Evolutionary conservation across 495 filamentous ascomycete genomes (phyloP).

Genomic region (Trichoderma reesei): DNA sequence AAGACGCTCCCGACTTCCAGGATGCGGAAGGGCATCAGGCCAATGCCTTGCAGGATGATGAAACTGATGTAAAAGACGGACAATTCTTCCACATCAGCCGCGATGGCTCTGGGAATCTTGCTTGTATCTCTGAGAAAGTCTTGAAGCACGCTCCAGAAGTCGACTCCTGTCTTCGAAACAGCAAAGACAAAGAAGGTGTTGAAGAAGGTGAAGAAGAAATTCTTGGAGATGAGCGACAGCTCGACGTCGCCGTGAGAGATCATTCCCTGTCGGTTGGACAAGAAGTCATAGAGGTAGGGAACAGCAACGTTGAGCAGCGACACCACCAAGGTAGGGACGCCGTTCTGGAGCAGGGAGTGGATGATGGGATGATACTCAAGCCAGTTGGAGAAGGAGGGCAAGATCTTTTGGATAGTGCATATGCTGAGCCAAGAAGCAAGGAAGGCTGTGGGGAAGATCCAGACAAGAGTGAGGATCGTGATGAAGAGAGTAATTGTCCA

Average conservation of each 20-base stretch:
- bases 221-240: slow-evolving; percentile 90
- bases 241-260: slow-evolving; percentile 92
- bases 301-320: slow-evolving; percentile 82
- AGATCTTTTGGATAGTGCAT: slow-evolving; percentile 62
- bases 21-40: slow-evolving; percentile 85
- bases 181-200: slow-evolving; percentile 96
- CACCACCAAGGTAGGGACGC: slow-evolving; percentile 72
- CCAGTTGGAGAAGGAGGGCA: slow-evolving; percentile 56
- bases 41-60: slow-evolving; percentile 85
- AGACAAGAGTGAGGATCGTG: slow-evolving; percentile 72
- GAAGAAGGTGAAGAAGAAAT: slow-evolving; percentile 99
- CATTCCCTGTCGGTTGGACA: slow-evolving; percentile 86
- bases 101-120: slow-evolving; percentile 65
- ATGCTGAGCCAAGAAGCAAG: slow-evolving; percentile 70
- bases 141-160: slow-evolving; percentile 59
- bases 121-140: slow-evolving; percentile 69
- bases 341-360: slow-evolving; percentile 72
- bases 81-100: slow-evolving; percentile 60
- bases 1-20: slow-evolving; percentile 80
- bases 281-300: slow-evolving; percentile 89
- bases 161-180: slow-evolving; percentile 70
- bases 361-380: slow-evolving; percentile 57
- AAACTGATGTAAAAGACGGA: slow-evolving; percentile 87
- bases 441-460: slow-evolving; percentile 75
- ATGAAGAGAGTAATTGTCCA: slow-evolving; percentile 81